Percentiles rank a stretch among this genome's conserved stretches.
These are phyloP conservation scores for Urochloa ruziziensis DNA, from an alignment of 176 grass and related monocot species.

Conservation along the genomic window DNA sequence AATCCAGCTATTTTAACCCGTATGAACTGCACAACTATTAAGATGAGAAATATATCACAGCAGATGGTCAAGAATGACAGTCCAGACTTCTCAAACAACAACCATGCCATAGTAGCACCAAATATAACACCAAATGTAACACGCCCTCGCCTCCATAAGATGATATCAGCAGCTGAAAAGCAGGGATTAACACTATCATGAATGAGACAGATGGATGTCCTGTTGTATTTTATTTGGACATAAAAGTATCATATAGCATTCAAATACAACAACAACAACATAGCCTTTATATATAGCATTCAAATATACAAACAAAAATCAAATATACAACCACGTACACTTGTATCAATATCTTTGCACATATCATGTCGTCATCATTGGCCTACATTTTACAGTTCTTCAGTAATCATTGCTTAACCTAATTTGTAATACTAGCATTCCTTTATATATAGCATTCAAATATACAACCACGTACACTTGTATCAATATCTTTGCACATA, in stretches of 20 bases:
- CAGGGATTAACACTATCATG: background rate
- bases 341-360: background rate
- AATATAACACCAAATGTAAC: slow-evolving; percentile 64
- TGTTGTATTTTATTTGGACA: slow-evolving; percentile 7
- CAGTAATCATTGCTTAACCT: background rate
- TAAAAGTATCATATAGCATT: slow-evolving; percentile 9
- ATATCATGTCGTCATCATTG: background rate
- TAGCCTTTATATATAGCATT: background rate
- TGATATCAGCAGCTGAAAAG: slow-evolving; percentile 86
- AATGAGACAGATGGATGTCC: background rate
- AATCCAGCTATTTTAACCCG: slow-evolving; percentile 52
- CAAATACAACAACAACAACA: too few species aligned
- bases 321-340: background rate
- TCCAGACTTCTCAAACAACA: slow-evolving; percentile 84
- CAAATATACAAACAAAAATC: background rate
- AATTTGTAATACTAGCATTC: background rate
- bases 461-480: background rate
- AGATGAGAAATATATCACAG: slow-evolving; percentile 83
- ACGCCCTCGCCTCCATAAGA: slow-evolving; percentile 71
- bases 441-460: background rate
- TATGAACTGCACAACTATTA: slow-evolving; percentile 70
- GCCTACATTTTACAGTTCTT: background rate
- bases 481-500: background rate
- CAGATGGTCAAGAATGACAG: slow-evolving; percentile 92
- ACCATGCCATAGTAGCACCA: slow-evolving; percentile 73